Base-by-base conservation (phyloP, 192 early-diverging fungal genomes). In the Mortierella alpina region DNA sequence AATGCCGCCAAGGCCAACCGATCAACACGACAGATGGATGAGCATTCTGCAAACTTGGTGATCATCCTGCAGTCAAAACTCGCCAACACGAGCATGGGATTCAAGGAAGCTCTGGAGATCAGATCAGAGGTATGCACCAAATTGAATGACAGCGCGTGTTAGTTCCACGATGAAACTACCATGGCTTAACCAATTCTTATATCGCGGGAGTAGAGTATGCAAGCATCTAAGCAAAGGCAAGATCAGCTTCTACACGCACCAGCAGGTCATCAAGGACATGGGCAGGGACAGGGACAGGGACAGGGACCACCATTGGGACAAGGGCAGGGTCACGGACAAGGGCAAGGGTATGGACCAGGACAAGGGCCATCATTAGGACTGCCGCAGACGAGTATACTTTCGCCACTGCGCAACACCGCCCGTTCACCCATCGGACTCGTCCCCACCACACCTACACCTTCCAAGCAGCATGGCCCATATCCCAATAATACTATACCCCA, bases 21-120 rank as follows among this genome's bases (percentile, higher is more conserved):
- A 70, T 88, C 91, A 0, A 82, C 75, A 5, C 88, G 90, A 53
- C 96, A 99, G 70, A 90, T 92, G 46, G 86, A 89, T 51, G 97
- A 99, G 73, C 98, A 99, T 83, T 93, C 95, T 13, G 82, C 91
- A n/a, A 95, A 96, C 76, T 93, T 99, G 18, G 94, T 99, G 31
- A 89, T 96, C 17, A 90, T 91, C 45, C 83, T 99, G 65, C 96
- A 99, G 85, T 93, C 95, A 56, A 95, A 92, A 85, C 86, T 99
- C 49, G 97, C 96, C 4, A 91, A 85, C 65, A 97, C 97, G 5
- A 94, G 92, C 15, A 92, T 92, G 71, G 91, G 90, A 31, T 99
- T 99, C 81, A 99, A 98, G 75, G 91, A 95, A 72, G 94, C 99
- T n/a, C 79, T 99, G 50, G 96, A 99, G 75, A 91, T 98, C 48